These are phyloP conservation scores for Diaporthe amygdali DNA, from an alignment of 2,329 filamentous ascomycete genomes.

Conservation along the genomic window DNA sequence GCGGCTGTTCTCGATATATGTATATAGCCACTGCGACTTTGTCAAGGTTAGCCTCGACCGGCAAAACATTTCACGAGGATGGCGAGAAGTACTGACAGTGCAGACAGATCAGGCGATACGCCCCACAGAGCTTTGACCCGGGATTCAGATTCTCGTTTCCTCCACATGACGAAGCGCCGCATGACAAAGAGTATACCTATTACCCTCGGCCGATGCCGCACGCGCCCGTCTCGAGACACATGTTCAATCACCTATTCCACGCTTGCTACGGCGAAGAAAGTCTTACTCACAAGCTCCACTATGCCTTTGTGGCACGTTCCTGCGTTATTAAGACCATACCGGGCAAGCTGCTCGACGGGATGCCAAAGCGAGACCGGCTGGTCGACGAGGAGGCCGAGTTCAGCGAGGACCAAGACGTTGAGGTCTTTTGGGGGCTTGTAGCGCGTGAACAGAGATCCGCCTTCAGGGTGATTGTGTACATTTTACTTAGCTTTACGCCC, in stretches of 20 bases:
- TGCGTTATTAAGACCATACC: not conserved
- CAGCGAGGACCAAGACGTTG: not conserved
- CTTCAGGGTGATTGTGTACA: not conserved
- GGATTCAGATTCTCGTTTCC: slow-evolving; percentile 2
- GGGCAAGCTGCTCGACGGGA: not conserved
- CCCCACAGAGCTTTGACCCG: not conserved
- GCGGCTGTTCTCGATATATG: slow-evolving; percentile 4
- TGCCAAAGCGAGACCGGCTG: not conserved
- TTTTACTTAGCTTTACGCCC: not conserved
- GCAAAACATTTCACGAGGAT: too few species aligned
- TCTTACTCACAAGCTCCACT: not conserved
- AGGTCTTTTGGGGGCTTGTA: slow-evolving; percentile 12
- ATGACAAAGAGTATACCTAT: not conserved
- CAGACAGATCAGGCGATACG: not conserved
- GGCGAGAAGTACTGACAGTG: not conserved
- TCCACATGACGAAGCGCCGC: not conserved
- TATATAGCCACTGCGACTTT: slow-evolving; percentile 15
- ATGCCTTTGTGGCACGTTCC: not conserved
- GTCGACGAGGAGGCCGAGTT: slow-evolving; percentile 17
- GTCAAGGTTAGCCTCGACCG: not conserved
- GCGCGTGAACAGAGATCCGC: slow-evolving; percentile 15
- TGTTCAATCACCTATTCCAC: slow-evolving; percentile 17
- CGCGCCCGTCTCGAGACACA: slow-evolving; percentile 7
- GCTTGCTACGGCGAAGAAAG: not conserved
- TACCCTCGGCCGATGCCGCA: slow-evolving; percentile 4